These are phyloP conservation scores for Talaromyces trachyspermus DNA, from an alignment of 495 filamentous ascomycete genomes.

Conservation along the genomic window DNA sequence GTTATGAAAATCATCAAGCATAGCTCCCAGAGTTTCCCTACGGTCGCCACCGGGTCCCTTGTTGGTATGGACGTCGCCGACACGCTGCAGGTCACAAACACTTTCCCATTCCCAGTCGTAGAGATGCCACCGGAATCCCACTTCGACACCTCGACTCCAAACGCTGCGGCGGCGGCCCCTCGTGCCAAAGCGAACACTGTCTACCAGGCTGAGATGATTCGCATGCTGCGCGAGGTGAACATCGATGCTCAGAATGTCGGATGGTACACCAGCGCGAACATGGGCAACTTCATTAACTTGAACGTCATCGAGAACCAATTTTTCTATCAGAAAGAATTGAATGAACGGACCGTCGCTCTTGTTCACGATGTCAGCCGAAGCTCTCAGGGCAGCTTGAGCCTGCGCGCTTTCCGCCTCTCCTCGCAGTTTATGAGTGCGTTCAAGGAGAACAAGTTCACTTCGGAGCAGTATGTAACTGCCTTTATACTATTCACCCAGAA, in stretches of 20 bases:
- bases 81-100: constrained; percentile 84
- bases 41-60: constrained; percentile 78
- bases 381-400: constrained; percentile 79
- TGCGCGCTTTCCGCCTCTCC: constrained; percentile 87
- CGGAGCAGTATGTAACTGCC: constrained; percentile 63
- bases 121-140: constrained; percentile 72
- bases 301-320: constrained; percentile 97
- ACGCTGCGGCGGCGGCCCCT: constrained; percentile 79
- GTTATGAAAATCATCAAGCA: constrained; percentile 97
- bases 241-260: constrained; percentile 97
- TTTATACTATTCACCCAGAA: neutral
- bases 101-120: constrained; percentile 86
- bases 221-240: constrained; percentile 91
- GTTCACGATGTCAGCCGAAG: constrained; percentile 94
- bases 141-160: constrained; percentile 67
- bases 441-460: constrained; percentile 95
- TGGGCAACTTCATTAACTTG: constrained; percentile 94
- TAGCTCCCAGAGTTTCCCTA: constrained; percentile 79
- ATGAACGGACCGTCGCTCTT: constrained; percentile 87
- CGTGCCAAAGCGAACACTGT: constrained; percentile 78
- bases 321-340: constrained; percentile 89
- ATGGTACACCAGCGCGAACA: constrained; percentile 97
- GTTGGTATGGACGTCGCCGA: constrained; percentile 88
- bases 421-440: constrained; percentile 83
- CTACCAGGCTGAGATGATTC: constrained; percentile 97